These are phyloP conservation scores for Angomonas desouzai DNA, from an alignment of 208 protist genomes.

Conservation along the genomic window DNA sequence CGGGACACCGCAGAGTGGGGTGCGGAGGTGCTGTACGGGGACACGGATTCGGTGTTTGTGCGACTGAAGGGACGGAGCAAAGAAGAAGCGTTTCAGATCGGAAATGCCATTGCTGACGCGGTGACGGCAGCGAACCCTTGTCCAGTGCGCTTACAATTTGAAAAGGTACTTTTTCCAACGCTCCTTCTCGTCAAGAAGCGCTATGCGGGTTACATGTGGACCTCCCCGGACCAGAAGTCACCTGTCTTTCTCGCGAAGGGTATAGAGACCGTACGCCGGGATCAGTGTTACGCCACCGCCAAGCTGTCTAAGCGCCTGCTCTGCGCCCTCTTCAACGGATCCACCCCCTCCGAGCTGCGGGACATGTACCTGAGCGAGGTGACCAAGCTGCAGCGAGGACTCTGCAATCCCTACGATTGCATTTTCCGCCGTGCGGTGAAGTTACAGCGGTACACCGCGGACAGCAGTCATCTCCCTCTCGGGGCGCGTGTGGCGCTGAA, in stretches of 20 bases:
- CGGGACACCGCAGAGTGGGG: conserved; percentile 93
- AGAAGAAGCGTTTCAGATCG: conserved; percentile 64
- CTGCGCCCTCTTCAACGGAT: conserved; percentile 47
- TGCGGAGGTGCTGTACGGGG: conserved; percentile 98
- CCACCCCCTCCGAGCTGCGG: conserved; percentile 21
- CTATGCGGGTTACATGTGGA: conserved; percentile 99
- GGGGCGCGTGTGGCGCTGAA: conserved; percentile 57
- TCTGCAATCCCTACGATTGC: conserved; percentile 44
- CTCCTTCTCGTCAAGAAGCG: conserved; percentile 99
- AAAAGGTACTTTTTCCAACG: conserved; percentile 99
- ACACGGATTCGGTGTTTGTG: conserved; percentile 99
- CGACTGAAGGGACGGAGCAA: conserved; percentile 48
- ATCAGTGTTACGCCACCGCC: conserved; percentile 95
- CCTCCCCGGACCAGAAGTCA: conserved; percentile 87
- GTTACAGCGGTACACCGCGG: conserved; percentile 50
- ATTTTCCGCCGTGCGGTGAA: conserved; percentile 81
- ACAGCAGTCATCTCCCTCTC: conserved; percentile 40
- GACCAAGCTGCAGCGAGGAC: conserved; percentile 42
- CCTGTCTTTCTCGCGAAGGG: conserved; percentile 98
- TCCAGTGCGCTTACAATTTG: conserved; percentile 99
- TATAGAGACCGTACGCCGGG: conserved; percentile 97
- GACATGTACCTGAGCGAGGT: conserved; percentile 33
- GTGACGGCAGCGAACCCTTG: conserved; percentile 92
- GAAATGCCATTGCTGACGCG: conserved; percentile 71
- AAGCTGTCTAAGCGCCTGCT: conserved; percentile 38